Conservation (phyloP, 2,329 filamentous ascomycete species). For the Xylariaceae sp. region DNA sequence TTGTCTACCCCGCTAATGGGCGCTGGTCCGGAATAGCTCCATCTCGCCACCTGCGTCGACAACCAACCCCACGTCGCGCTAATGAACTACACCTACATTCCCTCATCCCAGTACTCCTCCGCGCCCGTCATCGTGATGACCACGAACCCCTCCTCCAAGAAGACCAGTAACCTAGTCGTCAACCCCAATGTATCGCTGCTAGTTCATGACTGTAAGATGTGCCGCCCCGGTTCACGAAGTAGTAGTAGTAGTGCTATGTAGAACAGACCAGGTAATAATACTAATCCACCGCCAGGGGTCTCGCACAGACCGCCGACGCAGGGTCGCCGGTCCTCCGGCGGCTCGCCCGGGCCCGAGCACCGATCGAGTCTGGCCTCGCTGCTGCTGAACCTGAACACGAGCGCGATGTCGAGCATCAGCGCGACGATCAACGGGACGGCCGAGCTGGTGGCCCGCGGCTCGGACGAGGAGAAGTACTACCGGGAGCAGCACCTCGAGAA, state of each 20-base stretch:
- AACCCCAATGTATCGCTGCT: constrained; percentile 90
- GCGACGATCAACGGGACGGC: constrained; percentile 93
- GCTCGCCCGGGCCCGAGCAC: constrained; percentile 65
- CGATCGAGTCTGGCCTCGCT: constrained; percentile 79
- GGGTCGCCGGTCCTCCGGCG: constrained; percentile 58
- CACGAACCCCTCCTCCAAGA: constrained; percentile 76
- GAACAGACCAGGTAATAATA: not conserved
- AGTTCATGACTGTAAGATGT: constrained; percentile 79
- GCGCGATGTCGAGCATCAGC: constrained; percentile 83
- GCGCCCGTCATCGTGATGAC: constrained; percentile 95
- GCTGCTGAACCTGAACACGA: constrained; percentile 88
- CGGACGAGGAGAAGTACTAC: constrained; percentile 83
- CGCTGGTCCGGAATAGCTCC: constrained; percentile 63
- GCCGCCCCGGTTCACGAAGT: no score
- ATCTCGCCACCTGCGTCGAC: constrained; percentile 86
- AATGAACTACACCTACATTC: constrained; percentile 99
- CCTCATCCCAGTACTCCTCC: constrained; percentile 68
- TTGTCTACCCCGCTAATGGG: constrained; percentile 16
- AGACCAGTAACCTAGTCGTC: constrained; percentile 76
- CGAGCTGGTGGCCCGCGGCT: constrained; percentile 69
- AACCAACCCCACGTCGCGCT: constrained; percentile 89
- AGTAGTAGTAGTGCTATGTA: no score
- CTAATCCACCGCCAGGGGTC: constrained; percentile 60
- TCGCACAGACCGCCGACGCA: constrained; percentile 86
- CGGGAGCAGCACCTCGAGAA: constrained; percentile 84